phyloP scores from a whole-genome alignment of 2,329 filamentous ascomycete genomes.

The Cladorrhinum sp. region DNA sequence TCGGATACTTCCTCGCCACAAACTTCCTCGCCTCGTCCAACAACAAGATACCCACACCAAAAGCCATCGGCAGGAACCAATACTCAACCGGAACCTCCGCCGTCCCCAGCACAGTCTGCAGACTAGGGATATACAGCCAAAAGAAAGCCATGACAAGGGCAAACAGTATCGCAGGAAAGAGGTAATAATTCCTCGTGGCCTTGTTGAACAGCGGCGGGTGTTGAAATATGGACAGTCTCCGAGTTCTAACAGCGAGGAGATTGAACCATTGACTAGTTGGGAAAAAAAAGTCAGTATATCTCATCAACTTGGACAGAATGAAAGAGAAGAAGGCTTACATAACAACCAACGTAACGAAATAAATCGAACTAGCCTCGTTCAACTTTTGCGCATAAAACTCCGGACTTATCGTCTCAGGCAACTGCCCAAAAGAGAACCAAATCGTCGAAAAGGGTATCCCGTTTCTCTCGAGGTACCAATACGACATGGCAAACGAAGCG shows the following conservation, averaged over 20 bases:
- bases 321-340: constrained; percentile 55
- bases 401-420: constrained; percentile 48
- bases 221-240: constrained; percentile 65
- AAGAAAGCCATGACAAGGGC: constrained; percentile 67
- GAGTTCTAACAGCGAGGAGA: constrained; percentile 65
- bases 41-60: constrained; percentile 62
- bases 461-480: constrained; percentile 60
- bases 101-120: constrained; percentile 61
- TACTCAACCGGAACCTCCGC: constrained; percentile 65
- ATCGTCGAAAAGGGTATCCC: constrained; percentile 63
- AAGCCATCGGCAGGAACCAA: constrained; percentile 73
- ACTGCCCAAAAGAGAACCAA: constrained; percentile 65
- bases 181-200: constrained; percentile 61
- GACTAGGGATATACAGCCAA: constrained; percentile 63
- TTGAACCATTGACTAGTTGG: constrained; percentile 68
- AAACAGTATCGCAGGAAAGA: constrained; percentile 70
- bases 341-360: constrained; percentile 76
- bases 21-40: constrained; percentile 67
- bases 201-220: constrained; percentile 67
- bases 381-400: constrained; percentile 54
- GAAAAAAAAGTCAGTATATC: too few relatives aligned
- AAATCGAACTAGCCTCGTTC: constrained; percentile 68
- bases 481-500: constrained; percentile 61
- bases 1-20: constrained; percentile 56
- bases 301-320: too few relatives aligned